A percentile compares a stretch with the other conserved stretches of the same genome.
These are phyloP conservation scores for Copromyces sp. DNA, from an alignment of 495 filamentous ascomycete genomes.

Conservation along the genomic window DNA sequence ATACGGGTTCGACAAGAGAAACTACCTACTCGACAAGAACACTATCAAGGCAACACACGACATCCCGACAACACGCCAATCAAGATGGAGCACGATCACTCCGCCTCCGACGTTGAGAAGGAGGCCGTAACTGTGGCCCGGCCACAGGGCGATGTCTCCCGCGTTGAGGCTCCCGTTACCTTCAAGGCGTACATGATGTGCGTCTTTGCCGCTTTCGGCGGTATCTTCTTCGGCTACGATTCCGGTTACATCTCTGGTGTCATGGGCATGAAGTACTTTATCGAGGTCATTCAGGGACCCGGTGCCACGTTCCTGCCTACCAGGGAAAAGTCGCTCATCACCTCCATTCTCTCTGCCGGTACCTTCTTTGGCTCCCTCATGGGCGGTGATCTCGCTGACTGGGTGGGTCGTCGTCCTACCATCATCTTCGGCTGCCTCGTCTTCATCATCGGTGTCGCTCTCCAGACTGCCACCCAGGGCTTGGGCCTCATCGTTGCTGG, in stretches of 20 bases:
- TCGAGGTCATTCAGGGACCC: constrained; percentile 34
- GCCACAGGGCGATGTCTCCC: constrained; percentile 24
- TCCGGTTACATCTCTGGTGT: constrained; percentile 54
- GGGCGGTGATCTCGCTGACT: constrained; percentile 59
- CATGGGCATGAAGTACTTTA: constrained; percentile 46
- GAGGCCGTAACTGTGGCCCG: constrained; percentile 9
- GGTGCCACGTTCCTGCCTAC: constrained; percentile 18
- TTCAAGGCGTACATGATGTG: constrained; percentile 57
- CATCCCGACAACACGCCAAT: neutral
- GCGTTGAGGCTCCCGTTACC: constrained; percentile 54
- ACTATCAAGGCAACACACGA: neutral
- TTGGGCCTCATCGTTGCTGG: constrained; percentile 43
- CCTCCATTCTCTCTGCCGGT: constrained; percentile 49
- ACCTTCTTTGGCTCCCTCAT: constrained; percentile 65
- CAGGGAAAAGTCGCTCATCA: constrained; percentile 53
- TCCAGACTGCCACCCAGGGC: constrained; percentile 39
- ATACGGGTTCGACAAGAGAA: neutral
- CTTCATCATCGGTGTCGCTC: constrained; percentile 53
- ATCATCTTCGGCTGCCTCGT: constrained; percentile 54
- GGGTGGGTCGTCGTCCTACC: constrained; percentile 55
- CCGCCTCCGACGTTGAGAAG: constrained; percentile 6
- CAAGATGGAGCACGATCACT: constrained; percentile 8
- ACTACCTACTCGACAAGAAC: neutral
- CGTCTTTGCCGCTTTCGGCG: constrained; percentile 57
- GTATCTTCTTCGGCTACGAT: constrained; percentile 58